Evolutionary conservation across 345 rosid species (phyloP).

Genomic region (Melaleuca quinquenervia): DNA sequence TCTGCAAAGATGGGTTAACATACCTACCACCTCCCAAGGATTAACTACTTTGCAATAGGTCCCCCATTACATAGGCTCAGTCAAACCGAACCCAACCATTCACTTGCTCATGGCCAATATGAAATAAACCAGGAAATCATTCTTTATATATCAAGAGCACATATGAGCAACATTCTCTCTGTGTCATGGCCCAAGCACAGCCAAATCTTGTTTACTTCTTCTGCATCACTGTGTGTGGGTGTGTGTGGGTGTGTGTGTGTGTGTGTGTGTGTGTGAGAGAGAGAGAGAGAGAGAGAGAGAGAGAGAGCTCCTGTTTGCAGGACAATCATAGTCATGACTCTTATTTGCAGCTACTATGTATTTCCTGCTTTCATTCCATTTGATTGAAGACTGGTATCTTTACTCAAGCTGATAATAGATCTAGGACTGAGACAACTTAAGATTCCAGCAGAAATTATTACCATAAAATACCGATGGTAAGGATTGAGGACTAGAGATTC

Average conservation of each 20-base stretch:
- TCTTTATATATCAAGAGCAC: neutral
- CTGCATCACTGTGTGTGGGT: neutral
- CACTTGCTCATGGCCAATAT: neutral
- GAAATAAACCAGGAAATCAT: neutral
- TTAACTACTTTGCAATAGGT: neutral
- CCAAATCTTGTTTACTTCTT: neutral
- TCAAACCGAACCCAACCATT: neutral
- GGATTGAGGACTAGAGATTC: neutral
- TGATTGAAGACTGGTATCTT: neutral
- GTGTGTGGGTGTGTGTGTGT: no score
- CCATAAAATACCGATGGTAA: neutral
- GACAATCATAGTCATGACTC: neutral
- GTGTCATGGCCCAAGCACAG: neutral
- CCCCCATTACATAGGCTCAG: neutral
- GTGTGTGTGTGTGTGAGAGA: neutral
- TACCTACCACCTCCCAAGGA: neutral
- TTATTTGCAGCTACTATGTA: neutral
- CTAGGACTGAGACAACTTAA: neutral
- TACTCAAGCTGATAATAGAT: neutral
- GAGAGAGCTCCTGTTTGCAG: neutral
- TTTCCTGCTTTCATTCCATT: neutral
- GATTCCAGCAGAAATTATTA: neutral
- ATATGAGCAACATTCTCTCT: neutral
- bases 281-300: neutral
- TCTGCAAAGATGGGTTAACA: neutral